These are phyloP conservation scores for Rubia yunnanensis DNA, from an alignment of 257 asterid genomes.

Conservation along the genomic window DNA sequence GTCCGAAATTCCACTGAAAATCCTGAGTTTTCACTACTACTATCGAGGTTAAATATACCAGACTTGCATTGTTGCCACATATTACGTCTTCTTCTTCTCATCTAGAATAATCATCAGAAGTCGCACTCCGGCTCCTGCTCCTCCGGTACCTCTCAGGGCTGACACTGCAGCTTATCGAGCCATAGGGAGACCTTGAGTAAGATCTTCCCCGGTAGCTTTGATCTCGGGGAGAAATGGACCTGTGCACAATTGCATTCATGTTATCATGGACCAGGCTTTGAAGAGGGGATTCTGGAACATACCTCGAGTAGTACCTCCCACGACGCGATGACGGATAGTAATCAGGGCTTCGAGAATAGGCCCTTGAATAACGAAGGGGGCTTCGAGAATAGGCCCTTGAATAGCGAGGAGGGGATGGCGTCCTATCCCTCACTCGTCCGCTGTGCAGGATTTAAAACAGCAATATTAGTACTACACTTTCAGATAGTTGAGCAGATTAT, in stretches of 20 bases:
- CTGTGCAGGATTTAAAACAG: not conserved
- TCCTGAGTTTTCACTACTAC: not conserved
- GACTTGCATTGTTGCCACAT: not conserved
- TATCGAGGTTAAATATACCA: not conserved
- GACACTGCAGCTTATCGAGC: constrained; percentile 32
- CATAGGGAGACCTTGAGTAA: constrained; percentile 33
- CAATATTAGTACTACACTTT: not conserved
- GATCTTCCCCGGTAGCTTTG: constrained; percentile 34
- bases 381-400: constrained; percentile 22
- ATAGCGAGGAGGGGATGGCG: constrained; percentile 5
- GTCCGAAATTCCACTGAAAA: not conserved
- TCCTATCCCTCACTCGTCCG: constrained; percentile 5
- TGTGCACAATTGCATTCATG: not conserved
- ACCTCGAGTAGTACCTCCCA: constrained; percentile 21
- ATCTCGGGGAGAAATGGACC: constrained; percentile 35
- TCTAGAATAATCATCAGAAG: constrained; percentile 7
- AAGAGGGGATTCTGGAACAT: not conserved
- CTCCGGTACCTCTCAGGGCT: constrained; percentile 16
- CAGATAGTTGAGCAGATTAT: not conserved
- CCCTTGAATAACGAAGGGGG: constrained; percentile 18
- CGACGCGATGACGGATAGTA: constrained; percentile 22
- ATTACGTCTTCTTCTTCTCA: not conserved
- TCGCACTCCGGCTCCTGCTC: constrained; percentile 10
- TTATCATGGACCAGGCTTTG: not conserved
- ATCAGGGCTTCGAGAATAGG: constrained; percentile 18